A percentile compares a stretch with the other conserved stretches of the same genome.
Conservation (phyloP, 2,329 filamentous ascomycete genomes). For the Pseudonectria foliicola region DNA sequence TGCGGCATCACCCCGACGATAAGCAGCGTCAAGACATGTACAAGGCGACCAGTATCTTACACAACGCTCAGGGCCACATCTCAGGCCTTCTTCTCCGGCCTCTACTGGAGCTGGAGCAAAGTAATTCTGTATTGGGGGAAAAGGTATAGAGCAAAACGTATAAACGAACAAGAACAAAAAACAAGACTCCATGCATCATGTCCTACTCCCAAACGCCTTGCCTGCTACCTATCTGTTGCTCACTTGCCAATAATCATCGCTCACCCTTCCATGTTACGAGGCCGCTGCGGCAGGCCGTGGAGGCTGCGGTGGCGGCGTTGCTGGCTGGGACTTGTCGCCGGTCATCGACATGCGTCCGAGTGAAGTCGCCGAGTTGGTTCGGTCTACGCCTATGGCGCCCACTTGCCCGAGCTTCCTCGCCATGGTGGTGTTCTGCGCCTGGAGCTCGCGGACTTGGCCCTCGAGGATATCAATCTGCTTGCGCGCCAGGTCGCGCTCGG, state of each 20-base stretch:
- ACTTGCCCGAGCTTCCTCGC: slow-evolving; percentile 45
- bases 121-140: slow-evolving; percentile 1
- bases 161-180: slow-evolving; percentile 4
- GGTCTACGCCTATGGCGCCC: slow-evolving; percentile 33
- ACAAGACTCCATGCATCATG: slow-evolving; percentile 5
- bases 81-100: slow-evolving; percentile 23
- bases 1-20: slow-evolving; percentile 9
- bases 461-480: slow-evolving; percentile 49
- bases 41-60: slow-evolving; percentile 3
- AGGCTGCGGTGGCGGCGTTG: not conserved
- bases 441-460: slow-evolving; percentile 48
- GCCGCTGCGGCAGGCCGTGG: no score
- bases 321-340: slow-evolving; percentile 4
- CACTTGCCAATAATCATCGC: slow-evolving; percentile 1
- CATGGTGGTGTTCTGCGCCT: slow-evolving; percentile 53
- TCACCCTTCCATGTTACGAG: not conserved
- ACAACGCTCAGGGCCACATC: slow-evolving; percentile 12
- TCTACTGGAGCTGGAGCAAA: slow-evolving; percentile 3
- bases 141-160: not conserved
- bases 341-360: slow-evolving; percentile 10
- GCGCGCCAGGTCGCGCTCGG: slow-evolving; percentile 45
- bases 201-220: slow-evolving; percentile 14
- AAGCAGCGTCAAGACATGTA: slow-evolving; percentile 8
- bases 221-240: slow-evolving; percentile 4
- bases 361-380: slow-evolving; percentile 32